Base-by-base conservation (phyloP, 1,139 yeast genomes). In the Yamadazyma kanchanaburiensis region DNA sequence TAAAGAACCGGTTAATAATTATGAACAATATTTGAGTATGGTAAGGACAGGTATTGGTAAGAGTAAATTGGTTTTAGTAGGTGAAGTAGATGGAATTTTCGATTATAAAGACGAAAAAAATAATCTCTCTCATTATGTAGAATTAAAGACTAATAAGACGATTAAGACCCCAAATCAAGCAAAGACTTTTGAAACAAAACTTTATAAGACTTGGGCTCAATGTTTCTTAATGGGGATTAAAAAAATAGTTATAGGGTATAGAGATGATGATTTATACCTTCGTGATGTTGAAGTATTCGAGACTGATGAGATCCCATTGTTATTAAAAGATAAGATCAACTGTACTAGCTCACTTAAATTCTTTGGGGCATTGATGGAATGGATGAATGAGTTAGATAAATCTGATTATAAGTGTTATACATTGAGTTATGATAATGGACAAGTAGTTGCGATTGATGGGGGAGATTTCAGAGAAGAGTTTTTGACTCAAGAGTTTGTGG, bases 151-250 rank as follows among this genome's bases (percentile, higher is more conserved):
- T 1, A 62, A 80, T 4, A 67, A 72, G 26, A 61, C 68, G 6
- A 65, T 89, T 0, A 68, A 64, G 19, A 62, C 66, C 23, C 75
- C 74, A 7, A 64, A 64, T 10, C 77, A 77, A 22, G 74, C 78
- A 14, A 58, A 61, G 19, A 67, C 59, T 5, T 88, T 89, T 49
- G 96, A 89, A 51, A 73, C 57, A 53, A 88, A 80, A 52, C 56
- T 89, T 25, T 75, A 81, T 53, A 75, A 68, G 38, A 72, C 94
- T 0, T 94, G 99, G 99, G 88, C 95, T 3, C 97, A 89, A 60
- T 81, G 95, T 40, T 94, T 89, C 53, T 60, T 94, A 24, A 68
- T 87, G 31, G 98, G 98, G 4, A 72, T 89, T 12, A 79, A 82
- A 8, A 75, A 74, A 38, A 70, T 91, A 4, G 74, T 85, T 1